A percentile compares a stretch with the other conserved stretches of the same genome.
phyloP scores from a whole-genome alignment of 805 yeast genomes.

The Lipomyces anomalus region DNA sequence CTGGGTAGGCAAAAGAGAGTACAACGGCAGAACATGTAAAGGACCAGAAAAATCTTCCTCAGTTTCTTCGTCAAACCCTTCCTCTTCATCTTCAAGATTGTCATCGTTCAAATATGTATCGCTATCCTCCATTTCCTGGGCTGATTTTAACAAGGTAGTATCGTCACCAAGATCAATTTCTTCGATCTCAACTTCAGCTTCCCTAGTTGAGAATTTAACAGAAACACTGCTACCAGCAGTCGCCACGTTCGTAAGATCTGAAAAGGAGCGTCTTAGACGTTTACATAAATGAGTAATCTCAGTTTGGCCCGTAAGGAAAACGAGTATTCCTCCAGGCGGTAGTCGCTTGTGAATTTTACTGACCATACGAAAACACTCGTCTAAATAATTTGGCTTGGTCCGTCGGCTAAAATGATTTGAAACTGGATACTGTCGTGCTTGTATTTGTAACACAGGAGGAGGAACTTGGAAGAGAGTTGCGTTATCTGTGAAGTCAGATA shows the following conservation, averaged over 20 bases:
- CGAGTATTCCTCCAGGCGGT: slow-evolving; percentile 90
- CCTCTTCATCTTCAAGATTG: slow-evolving; percentile 48
- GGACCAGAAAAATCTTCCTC: slow-evolving; percentile 48
- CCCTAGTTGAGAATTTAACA: slow-evolving; percentile 24
- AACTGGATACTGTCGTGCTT: slow-evolving; percentile 92
- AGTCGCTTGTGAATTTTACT: slow-evolving; percentile 78
- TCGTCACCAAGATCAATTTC: slow-evolving; percentile 56
- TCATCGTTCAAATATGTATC: slow-evolving; percentile 35
- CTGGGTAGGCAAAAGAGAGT: slow-evolving; percentile 86
- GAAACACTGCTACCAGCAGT: slow-evolving; percentile 13
- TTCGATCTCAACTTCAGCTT: slow-evolving; percentile 61
- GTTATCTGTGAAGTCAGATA: slow-evolving; percentile 87
- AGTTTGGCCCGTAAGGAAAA: slow-evolving; percentile 90
- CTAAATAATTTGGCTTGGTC: slow-evolving; percentile 72
- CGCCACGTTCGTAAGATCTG: slow-evolving; percentile 40
- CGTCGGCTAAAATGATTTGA: slow-evolving; percentile 80
- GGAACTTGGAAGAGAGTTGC: slow-evolving; percentile 53
- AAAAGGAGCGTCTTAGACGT: slow-evolving; percentile 61
- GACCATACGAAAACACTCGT: slow-evolving; percentile 78
- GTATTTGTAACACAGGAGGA: slow-evolving; percentile 86
- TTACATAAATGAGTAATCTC: slow-evolving; percentile 78
- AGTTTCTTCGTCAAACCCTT: slow-evolving; percentile 66
- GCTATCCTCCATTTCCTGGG: slow-evolving; percentile 32
- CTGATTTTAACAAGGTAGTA: slow-evolving; percentile 4
- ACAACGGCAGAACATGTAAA: slow-evolving; percentile 82